Conservation (phyloP, 768 basidiomycete species). For the Calocybe cyanea region DNA sequence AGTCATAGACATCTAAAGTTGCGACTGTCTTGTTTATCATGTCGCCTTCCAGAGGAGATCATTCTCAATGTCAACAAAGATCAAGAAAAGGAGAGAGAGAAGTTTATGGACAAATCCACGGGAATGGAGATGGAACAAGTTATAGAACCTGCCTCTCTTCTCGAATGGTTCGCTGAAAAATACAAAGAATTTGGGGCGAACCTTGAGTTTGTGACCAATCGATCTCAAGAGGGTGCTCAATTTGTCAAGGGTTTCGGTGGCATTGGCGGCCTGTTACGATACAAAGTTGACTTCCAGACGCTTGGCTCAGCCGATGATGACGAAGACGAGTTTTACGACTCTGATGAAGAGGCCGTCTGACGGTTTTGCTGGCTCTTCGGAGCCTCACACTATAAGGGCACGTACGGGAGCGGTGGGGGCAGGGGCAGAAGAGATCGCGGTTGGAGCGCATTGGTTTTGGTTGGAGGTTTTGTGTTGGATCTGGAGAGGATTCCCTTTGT, state of each 20-base stretch:
- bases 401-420: conserved; percentile 63
- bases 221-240: conserved; percentile 95
- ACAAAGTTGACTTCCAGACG: conserved; percentile 95
- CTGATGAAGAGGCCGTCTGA: conserved; percentile 77
- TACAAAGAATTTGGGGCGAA: conserved; percentile 97
- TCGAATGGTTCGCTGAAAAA: conserved; percentile 99
- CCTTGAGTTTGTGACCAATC: conserved; percentile 94
- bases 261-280: conserved; percentile 91
- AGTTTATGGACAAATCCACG: conserved; percentile 94
- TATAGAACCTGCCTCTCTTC: conserved; percentile 75
- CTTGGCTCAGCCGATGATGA: conserved; percentile 73
- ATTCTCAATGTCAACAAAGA: conserved; percentile 76
- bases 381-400: conserved; percentile 66
- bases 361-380: conserved; percentile 82
- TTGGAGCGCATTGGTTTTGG: neutral
- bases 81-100: conserved; percentile 90
- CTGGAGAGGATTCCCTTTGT: neutral
- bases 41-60: conserved; percentile 62
- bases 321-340: conserved; percentile 83
- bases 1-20: conserved; percentile 12
- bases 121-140: conserved; percentile 93
- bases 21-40: neutral
- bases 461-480: neutral
- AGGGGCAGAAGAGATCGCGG: conserved; percentile 20
- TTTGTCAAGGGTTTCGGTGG: conserved; percentile 99